Conservation (phyloP, 768 basidiomycete genomes). For the Suillus alpinus region DNA sequence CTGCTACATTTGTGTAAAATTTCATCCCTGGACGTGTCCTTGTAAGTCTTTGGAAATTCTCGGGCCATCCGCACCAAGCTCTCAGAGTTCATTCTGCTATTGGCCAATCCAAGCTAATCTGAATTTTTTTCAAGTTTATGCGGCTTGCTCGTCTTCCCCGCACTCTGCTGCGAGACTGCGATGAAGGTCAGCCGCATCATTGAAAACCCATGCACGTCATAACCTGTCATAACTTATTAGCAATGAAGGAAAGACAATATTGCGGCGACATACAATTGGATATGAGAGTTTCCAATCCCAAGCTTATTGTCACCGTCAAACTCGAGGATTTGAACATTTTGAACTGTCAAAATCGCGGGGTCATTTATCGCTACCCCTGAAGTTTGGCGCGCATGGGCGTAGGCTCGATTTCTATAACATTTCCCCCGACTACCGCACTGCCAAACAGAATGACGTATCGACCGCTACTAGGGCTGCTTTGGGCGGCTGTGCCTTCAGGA, state of each 20-base stretch:
- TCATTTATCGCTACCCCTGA: background rate
- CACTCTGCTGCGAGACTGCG: background rate
- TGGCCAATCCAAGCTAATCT: background rate
- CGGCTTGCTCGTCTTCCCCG: background rate
- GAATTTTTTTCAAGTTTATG: background rate
- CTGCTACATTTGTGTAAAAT: background rate
- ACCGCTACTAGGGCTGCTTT: background rate
- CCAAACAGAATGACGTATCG: background rate
- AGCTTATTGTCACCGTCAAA: background rate
- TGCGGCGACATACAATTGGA: background rate
- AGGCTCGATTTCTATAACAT: background rate
- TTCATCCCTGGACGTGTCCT: background rate
- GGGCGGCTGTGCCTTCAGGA: background rate
- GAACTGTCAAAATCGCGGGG: background rate
- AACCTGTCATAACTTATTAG: background rate
- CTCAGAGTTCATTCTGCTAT: background rate
- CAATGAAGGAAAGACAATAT: background rate
- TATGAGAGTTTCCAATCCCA: background rate
- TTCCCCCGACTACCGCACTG: background rate
- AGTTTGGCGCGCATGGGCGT: background rate
- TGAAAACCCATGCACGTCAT: background rate
- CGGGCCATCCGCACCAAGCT: background rate
- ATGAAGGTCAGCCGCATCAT: background rate
- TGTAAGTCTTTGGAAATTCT: background rate
- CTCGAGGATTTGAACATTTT: background rate